Evolutionary conservation across 495 filamentous ascomycete species (phyloP), one percentile per base, ranked within the genome.

Genomic region (Pyronema domesticum): DNA sequence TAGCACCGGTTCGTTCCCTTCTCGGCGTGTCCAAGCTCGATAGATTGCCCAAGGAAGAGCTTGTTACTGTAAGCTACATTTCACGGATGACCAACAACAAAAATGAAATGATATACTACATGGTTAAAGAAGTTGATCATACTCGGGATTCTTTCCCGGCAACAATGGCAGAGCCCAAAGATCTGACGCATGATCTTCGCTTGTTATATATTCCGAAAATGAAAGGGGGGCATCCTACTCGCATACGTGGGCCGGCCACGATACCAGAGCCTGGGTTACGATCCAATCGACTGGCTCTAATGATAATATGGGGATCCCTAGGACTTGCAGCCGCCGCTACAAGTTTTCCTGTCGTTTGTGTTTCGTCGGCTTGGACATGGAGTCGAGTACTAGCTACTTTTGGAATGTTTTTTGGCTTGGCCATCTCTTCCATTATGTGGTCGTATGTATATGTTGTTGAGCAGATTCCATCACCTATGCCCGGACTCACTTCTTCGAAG

Each of bases 361-460:
- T 57, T 8, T 37, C 23, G 8, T 8, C 17, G 8, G 7, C 23
- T 1, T 54, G 39, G 55, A 35, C 40, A 43, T 60, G 57, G 55
- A 49, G 15, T 34, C 11, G 35, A 1, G 44, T 48, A 17, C 23
- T 60, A 2, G 55, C 39, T 23, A 50, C 55, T n/a, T 57, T 57
- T 50, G 48, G 47, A 17, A n/a, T 57, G 14, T 60, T 56, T 48
- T 3, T 30, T 40, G 55, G 49, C 19, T 36, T 57, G 17, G 35
- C 43, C 13, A 30, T 19, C 3, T 60, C 55, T 10, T 47, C 55
- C 19, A 53, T 54, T 9, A 39, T 60, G 40, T 60, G 57, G 57
- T 15, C 55, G n/a, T 48, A 53, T 53, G 57, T 57, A 13, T 60
- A 60, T 57, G 15, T 54, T 17, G 30, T 36, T 14, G 57, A 60